Evolutionary conservation across 1,284 basidiomycete species (phyloP), one percentile per base, ranked within the genome.

Genomic region (Naganishia sp.): DNA sequence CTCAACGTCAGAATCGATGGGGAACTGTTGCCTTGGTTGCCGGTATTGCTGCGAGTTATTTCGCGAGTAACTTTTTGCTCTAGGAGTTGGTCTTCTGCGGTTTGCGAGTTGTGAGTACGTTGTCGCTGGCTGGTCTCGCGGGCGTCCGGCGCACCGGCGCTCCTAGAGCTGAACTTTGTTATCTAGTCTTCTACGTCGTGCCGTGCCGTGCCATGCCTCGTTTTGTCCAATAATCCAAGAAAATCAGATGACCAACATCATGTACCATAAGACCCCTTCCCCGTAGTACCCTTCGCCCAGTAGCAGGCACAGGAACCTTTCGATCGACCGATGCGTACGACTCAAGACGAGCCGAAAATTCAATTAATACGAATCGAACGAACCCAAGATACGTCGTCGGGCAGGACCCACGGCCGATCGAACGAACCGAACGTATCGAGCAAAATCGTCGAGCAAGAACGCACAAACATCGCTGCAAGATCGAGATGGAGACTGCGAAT

Each of bases 11-110:
- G 65, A 73, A 75, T 3, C 75, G 75, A 23, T 79, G 75, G 73
- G 78, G 78, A 25, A 74, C 75, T 10, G 63, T 77, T 42, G 72
- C 79, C 52, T 77, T 81, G 55, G 75, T 76, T 16, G 65, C 80
- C 23, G 79, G 79, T 6, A 71, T 77, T 9, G 76, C 50, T 6
- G 59, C 52, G 57, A 50, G 56, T 21, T 66, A 61, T 43, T 18
- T 63, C 4, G 65, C 65, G 6, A 50, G 50, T 46, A 46, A 43
- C 33, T 49, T 56, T 33, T 65, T 65, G 46, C 36, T 48, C n/a
- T 65, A 55, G 63, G 13, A 28, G 25, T 28, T 3, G n/a, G 31
- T 15, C 23, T 28, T 25, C 3, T 25, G 33, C 6, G 53, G 36
- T 36, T 16, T 36, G 36, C 36, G 53, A 61, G 48, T 61, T 21